These are phyloP conservation scores for Ophiosphaerella korrae DNA, from an alignment of 2,329 filamentous ascomycete genomes.

Conservation along the genomic window DNA sequence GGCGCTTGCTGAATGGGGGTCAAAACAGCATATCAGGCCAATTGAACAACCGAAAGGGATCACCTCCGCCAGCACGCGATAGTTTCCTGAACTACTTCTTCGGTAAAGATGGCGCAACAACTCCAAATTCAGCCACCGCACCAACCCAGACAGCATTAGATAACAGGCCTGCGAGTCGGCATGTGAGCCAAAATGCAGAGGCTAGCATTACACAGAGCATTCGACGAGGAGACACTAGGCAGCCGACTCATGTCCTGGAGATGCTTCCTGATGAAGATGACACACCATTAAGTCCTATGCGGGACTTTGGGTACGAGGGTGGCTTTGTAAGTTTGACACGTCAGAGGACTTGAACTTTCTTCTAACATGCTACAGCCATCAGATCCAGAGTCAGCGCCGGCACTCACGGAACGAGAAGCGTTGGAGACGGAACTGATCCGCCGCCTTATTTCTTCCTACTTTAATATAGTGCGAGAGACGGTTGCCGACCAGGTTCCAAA, in stretches of 20 bases:
- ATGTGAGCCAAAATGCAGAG: constrained; percentile 79
- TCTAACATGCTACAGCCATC: constrained; percentile 41
- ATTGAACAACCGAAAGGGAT: constrained; percentile 67
- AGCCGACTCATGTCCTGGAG: constrained; percentile 49
- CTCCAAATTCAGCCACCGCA: constrained; percentile 46
- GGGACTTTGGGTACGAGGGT: constrained; percentile 51
- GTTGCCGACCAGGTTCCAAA: constrained; percentile 98
- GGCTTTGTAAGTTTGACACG: constrained; percentile 62
- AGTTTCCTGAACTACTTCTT: constrained; percentile 99
- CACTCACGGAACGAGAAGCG: constrained; percentile 91
- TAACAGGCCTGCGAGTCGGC: constrained; percentile 58
- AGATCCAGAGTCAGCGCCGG: constrained; percentile 69
- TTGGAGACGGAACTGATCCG: constrained; percentile 98
- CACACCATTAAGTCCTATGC: constrained; percentile 40
- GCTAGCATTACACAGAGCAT: constrained; percentile 84
- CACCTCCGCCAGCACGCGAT: constrained; percentile 73
- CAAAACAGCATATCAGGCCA: constrained; percentile 63
- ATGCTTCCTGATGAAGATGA: constrained; percentile 52
- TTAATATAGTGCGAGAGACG: constrained; percentile 98
- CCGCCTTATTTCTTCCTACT: constrained; percentile 95
- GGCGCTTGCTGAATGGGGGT: constrained; percentile 65
- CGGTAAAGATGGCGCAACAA: constrained; percentile 80
- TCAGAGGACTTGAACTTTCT: not conserved
- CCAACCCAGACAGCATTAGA: constrained; percentile 48
- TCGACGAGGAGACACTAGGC: constrained; percentile 68